Conservation (phyloP, 2,329 filamentous ascomycete species). For the Sclerotinia subarctica region DNA sequence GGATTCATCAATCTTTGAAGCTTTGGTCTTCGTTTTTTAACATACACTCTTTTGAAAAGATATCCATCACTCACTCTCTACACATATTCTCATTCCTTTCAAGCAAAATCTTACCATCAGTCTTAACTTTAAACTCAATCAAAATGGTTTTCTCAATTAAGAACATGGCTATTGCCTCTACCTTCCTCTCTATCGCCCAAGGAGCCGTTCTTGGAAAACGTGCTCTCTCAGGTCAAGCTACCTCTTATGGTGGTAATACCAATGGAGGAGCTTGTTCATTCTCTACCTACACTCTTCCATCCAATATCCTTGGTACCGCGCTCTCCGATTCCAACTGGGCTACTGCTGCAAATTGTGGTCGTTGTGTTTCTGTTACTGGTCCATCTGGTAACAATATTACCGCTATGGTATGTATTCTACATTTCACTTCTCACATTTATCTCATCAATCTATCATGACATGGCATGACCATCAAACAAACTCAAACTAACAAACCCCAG, state of each 20-base stretch:
- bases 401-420: slow-evolving; percentile 54
- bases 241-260: slow-evolving; percentile 55
- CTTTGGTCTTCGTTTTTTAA: slow-evolving; percentile 12
- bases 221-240: slow-evolving; percentile 44
- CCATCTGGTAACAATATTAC: slow-evolving; percentile 56
- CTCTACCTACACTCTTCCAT: slow-evolving; percentile 58
- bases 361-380: slow-evolving; percentile 58
- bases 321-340: slow-evolving; percentile 58
- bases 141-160: slow-evolving; percentile 33
- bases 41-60: slow-evolving; percentile 11
- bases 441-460: not conserved
- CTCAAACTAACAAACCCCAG: slow-evolving; percentile 34
- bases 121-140: slow-evolving; percentile 19
- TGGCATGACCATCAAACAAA: not conserved
- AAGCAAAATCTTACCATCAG: not conserved
- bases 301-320: slow-evolving; percentile 58
- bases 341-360: slow-evolving; percentile 54
- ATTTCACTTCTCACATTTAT: not conserved
- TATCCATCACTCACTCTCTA: not conserved
- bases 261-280: slow-evolving; percentile 62
- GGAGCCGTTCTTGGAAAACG: slow-evolving; percentile 30
- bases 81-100: not conserved
- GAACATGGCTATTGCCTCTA: slow-evolving; percentile 24
- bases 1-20: not conserved
- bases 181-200: slow-evolving; percentile 32